A percentile compares a stretch with the other conserved stretches of the same genome.
These are phyloP conservation scores for Cryptococcus sp. DNA, from an alignment of 1,284 basidiomycete genomes.

Conservation along the genomic window DNA sequence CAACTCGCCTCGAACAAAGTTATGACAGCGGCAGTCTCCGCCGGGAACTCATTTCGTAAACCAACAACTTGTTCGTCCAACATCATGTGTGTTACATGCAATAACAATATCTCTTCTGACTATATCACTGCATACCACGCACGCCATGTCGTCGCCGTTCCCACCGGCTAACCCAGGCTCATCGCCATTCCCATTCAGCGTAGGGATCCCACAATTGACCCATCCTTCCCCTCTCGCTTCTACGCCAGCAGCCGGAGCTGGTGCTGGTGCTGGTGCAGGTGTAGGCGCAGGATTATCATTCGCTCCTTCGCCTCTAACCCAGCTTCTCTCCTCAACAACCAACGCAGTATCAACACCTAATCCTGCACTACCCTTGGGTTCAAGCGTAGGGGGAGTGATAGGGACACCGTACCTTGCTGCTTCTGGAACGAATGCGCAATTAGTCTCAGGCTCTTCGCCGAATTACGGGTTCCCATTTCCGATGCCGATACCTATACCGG, in stretches of 20 bases:
- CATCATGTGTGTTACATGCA: no score
- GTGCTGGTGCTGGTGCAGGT: background rate
- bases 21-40: no score
- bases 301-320: slow-evolving; percentile 19
- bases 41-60: no score
- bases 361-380: background rate
- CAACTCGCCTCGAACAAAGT: no score
- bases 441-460: background rate
- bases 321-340: slow-evolving; percentile 7
- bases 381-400: background rate
- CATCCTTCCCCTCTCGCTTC: slow-evolving; percentile 1
- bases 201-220: slow-evolving; percentile 7
- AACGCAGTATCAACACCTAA: background rate
- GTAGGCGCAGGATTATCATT: slow-evolving; percentile 4
- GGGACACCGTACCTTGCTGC: background rate
- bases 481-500: background rate
- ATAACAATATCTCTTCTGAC: no score
- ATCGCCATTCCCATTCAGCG: slow-evolving; percentile 4
- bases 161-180: background rate
- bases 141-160: slow-evolving; percentile 9
- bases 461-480: background rate
- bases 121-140: no score
- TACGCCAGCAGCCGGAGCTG: background rate
- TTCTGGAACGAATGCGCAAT: background rate
- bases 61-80: no score